Evolutionary conservation across 2,329 filamentous ascomycete genomes (phyloP), one percentile per base, ranked within the genome.

Genomic region (Ophiostoma populinum): DNA sequence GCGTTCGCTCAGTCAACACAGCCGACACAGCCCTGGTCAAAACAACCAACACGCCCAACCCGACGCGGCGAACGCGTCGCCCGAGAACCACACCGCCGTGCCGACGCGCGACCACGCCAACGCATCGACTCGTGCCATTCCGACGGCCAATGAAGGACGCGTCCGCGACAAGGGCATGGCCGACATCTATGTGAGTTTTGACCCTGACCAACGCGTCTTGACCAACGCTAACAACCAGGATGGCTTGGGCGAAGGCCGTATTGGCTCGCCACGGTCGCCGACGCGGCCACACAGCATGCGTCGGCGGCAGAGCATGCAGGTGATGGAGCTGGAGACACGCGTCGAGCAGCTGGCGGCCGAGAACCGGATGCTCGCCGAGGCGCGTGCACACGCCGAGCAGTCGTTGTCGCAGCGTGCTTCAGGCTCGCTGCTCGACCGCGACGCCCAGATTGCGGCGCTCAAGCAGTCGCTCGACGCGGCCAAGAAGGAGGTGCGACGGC

Each of bases 301-400:
- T 48, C 86, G 87, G 53, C 81, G 87, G 52, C 90, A 93, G 58
- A 95, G 87, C 66, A 87, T 95, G 76, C 87, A 95, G 59, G 75
- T 87, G 36, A 75, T 95, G 41, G 87, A 98, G 49, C 75, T 98
- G 51, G 85, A 95, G 62, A 66, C 71, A 40, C 74, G 70, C 49
- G 69, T 98, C 47, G 83, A 94, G 47, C 78, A 87, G 55, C 65
- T 98, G 44, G 63, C 79, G 26, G 74, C 77, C 16, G 87, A 98
- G 54, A 95, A 95, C 51, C 75, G 77, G 38, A 61, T 73, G 42
- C 72, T 98, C 19, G 66, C 72, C 46, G 77, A 86, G 32, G 77
- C 80, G 30, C 77, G 77, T 46, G 56, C 66, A 35, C 69, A 70
- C 32, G 71, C 80, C 36, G 81, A 92, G 55, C 64, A 72, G 20